Conservation (phyloP, 371 early-diverging fungal species). For the Rhizopus arrhizus region DNA sequence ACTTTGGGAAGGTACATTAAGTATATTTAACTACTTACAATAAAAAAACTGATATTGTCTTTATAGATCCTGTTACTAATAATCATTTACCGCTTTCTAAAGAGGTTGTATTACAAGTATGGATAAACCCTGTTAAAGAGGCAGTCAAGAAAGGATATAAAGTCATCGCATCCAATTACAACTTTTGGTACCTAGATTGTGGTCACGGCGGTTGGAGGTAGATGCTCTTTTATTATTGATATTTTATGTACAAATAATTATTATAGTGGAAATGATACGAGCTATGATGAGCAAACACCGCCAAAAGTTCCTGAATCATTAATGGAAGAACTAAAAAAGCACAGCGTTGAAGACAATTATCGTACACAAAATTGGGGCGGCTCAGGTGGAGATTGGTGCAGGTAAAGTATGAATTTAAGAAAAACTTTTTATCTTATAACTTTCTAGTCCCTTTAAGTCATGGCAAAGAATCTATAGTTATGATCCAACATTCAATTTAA, state of each 20-base stretch:
- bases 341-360: slow-evolving; percentile 30
- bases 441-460: slow-evolving; percentile 69
- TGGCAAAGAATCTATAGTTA: slow-evolving; percentile 82
- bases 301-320: slow-evolving; percentile 34
- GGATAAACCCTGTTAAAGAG: slow-evolving; percentile 53
- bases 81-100: slow-evolving; percentile 46
- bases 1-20: slow-evolving; percentile 57
- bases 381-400: slow-evolving; percentile 52
- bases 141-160: slow-evolving; percentile 59
- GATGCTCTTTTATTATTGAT: not conserved
- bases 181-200: slow-evolving; percentile 74
- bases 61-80: slow-evolving; percentile 43
- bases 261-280: slow-evolving; percentile 40
- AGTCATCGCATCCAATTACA: slow-evolving; percentile 59
- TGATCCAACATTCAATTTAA: slow-evolving; percentile 67
- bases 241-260: not conserved
- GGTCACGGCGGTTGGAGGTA: slow-evolving; percentile 67
- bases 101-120: slow-evolving; percentile 64
- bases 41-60: no score
- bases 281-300: slow-evolving; percentile 43
- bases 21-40: not conserved
- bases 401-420: slow-evolving; percentile 23
- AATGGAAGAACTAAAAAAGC: slow-evolving; percentile 23
- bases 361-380: slow-evolving; percentile 45
- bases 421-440: not conserved